phyloP scores from a whole-genome alignment of 1,284 basidiomycete species.

The Trichosporon sp. region DNA sequence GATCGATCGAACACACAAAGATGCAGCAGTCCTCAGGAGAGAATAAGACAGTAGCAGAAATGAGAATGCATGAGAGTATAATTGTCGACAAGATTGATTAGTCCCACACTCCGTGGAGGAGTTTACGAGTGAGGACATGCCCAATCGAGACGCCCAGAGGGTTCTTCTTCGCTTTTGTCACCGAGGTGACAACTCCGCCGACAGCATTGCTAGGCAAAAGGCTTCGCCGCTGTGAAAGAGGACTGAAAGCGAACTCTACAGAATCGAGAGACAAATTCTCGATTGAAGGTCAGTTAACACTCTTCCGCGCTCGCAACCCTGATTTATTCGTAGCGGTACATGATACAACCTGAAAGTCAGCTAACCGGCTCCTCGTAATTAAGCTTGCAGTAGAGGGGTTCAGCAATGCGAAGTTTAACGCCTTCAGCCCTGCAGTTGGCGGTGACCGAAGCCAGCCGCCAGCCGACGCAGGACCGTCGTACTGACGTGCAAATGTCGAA shows the following conservation, averaged over 20 bases:
- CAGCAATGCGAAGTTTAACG: slow-evolving; percentile 47
- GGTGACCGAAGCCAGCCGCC: slow-evolving; percentile 3
- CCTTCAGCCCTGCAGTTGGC: slow-evolving; percentile 33
- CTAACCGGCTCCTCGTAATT: background rate
- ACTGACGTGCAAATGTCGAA: slow-evolving; percentile 51
- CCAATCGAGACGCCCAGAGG: slow-evolving; percentile 42
- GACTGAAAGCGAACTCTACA: slow-evolving; percentile 41
- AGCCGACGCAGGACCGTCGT: slow-evolving; percentile 34
- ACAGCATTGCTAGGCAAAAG: slow-evolving; percentile 43
- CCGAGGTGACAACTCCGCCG: slow-evolving; percentile 31
- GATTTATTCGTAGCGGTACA: background rate
- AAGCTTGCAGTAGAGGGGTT: slow-evolving; percentile 22
- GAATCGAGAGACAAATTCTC: too few relatives aligned
- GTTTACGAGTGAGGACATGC: slow-evolving; percentile 45
- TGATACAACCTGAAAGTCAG: background rate
- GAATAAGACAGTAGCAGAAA: background rate
- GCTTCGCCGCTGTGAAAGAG: slow-evolving; percentile 42
- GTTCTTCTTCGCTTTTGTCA: slow-evolving; percentile 20
- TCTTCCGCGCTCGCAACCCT: background rate
- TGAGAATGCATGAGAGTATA: slow-evolving; percentile 21
- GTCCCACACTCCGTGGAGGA: slow-evolving; percentile 46
- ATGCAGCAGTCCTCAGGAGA: background rate
- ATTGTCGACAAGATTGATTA: slow-evolving; percentile 50
- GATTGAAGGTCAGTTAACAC: background rate
- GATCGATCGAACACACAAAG: background rate